Conservation (phyloP, 2,329 filamentous ascomycete species). For the Ophiosphaerella narmari region DNA sequence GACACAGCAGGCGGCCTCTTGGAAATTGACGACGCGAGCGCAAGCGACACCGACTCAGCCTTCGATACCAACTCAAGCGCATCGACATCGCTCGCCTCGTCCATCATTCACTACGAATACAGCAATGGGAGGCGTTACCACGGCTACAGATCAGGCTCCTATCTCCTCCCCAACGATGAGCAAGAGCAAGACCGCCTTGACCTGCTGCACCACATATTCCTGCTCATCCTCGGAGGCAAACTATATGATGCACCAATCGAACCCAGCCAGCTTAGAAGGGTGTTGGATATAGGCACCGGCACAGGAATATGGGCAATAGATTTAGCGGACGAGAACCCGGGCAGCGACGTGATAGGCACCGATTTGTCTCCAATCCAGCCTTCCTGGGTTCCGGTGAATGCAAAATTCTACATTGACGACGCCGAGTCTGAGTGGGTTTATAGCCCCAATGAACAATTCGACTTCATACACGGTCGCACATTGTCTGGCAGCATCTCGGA, state of each 20-base stretch:
- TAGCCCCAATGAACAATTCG: slow-evolving; percentile 37
- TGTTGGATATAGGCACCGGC: slow-evolving; percentile 48
- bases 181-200: slow-evolving; percentile 47
- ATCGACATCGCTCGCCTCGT: slow-evolving; percentile 43
- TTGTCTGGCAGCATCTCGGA: slow-evolving; percentile 37
- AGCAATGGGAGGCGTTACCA: slow-evolving; percentile 47
- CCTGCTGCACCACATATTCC: slow-evolving; percentile 46
- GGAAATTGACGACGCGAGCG: slow-evolving; percentile 31
- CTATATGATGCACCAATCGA: slow-evolving; percentile 41
- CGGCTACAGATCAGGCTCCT: slow-evolving; percentile 41
- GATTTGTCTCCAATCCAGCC: slow-evolving; percentile 47
- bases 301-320: slow-evolving; percentile 49
- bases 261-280: slow-evolving; percentile 19
- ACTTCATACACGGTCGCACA: slow-evolving; percentile 42
- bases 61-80: slow-evolving; percentile 32
- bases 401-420: slow-evolving; percentile 50
- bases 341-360: slow-evolving; percentile 41
- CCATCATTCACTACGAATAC: slow-evolving; percentile 46
- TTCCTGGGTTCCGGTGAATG: slow-evolving; percentile 47
- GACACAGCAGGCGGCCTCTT: slow-evolving; percentile 15
- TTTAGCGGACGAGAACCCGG: slow-evolving; percentile 43
- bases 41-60: slow-evolving; percentile 38
- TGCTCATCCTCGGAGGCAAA: slow-evolving; percentile 42
- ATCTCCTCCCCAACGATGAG: slow-evolving; percentile 46
- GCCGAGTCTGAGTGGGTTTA: slow-evolving; percentile 48